A percentile compares a stretch with the other conserved stretches of the same genome.
phyloP scores from a whole-genome alignment of 1,284 basidiomycete genomes.

The Tilletia horrida region DNA sequence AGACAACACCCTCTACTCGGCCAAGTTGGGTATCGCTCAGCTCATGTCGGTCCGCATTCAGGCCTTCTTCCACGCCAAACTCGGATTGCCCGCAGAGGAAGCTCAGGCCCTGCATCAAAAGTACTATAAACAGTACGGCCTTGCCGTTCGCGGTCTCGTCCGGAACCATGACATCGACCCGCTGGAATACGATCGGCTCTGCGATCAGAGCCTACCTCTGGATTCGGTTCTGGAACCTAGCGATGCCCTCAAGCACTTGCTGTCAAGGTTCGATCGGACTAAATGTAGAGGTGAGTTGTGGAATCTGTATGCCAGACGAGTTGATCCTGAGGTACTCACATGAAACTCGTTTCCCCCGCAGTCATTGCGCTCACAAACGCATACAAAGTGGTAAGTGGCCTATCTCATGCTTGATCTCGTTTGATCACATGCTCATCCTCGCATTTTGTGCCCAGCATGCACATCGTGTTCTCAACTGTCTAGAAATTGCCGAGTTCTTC shows the following conservation, averaged over 20 bases:
- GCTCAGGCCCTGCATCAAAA: constrained; percentile 69
- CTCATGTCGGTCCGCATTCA: constrained; percentile 76
- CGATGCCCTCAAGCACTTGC: constrained; percentile 65
- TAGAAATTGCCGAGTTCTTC: constrained; percentile 70
- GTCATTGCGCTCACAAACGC: constrained; percentile 51
- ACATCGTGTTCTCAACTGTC: constrained; percentile 70
- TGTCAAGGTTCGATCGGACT: constrained; percentile 72
- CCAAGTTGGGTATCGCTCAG: constrained; percentile 63
- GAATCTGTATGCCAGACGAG: constrained; percentile 26
- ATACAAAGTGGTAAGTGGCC: constrained; percentile 34
- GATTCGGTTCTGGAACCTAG: constrained; percentile 74
- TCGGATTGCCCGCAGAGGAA: constrained; percentile 68
- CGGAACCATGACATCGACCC: constrained; percentile 78
- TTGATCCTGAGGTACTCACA: background rate
- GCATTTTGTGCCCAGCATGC: constrained; percentile 64
- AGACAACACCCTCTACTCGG: constrained; percentile 71
- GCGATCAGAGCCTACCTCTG: constrained; percentile 76
- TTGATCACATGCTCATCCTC: constrained; percentile 2
- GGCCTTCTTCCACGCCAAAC: constrained; percentile 67
- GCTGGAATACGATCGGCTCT: constrained; percentile 78
- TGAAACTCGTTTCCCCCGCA: background rate
- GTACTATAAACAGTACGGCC: constrained; percentile 74
- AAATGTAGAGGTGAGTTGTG: constrained; percentile 62
- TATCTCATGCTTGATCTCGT: background rate
- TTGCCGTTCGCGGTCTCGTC: constrained; percentile 77